Base-by-base conservation (phyloP, 2,329 filamentous ascomycete genomes). In the Fusarium bactridioides region DNA sequence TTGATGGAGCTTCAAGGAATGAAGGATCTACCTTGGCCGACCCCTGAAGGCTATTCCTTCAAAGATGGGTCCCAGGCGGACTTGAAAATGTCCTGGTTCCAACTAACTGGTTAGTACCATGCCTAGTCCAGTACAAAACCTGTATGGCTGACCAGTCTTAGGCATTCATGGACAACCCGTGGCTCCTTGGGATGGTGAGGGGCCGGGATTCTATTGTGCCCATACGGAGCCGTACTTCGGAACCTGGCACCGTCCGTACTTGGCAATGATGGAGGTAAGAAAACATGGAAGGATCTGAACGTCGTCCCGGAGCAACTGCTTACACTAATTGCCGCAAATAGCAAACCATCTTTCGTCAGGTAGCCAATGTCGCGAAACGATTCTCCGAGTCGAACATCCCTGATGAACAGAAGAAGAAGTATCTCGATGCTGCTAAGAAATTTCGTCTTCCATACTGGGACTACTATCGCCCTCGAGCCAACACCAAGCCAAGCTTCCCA, bases 211-310 rank as follows among this genome's bases (percentile, higher is more conserved):
- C 1, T 48, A 48, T 6, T 48, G 45, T 48, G 0, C 27, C 21
- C 45, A 48, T 4, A 2, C 0, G 0, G 0, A 4, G 5, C 10
- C 45, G 21, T 0, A 31, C 3, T 48, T 48, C 3, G 27, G 27
- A n/a, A 48, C 45, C 4, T 48, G 45, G 45, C 45, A 48, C 10
- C 21, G 45, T 0, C 45, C 45, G 4, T 48, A 6, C 1, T 7
- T 48, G 19, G 45, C 45, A 1, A 31, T 48, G 5, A 12, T 48
- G 27, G 45, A 48, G 45, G 45, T 48, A n/a, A 29, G 29, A 31
- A 12, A 31, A 31, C 11, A 31, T 31, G 29, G 4, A 31, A 31
- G 29, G 29, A 31, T 2, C 29, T 31, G 29, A 12, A 31, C 11
- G 11, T 31, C 29, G 29, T 31, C 29, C 29, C 11, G 29, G 29